Base-by-base conservation (phyloP, 202 grass and related monocot genomes). In the Schoenoplectus tabernaemontani region DNA sequence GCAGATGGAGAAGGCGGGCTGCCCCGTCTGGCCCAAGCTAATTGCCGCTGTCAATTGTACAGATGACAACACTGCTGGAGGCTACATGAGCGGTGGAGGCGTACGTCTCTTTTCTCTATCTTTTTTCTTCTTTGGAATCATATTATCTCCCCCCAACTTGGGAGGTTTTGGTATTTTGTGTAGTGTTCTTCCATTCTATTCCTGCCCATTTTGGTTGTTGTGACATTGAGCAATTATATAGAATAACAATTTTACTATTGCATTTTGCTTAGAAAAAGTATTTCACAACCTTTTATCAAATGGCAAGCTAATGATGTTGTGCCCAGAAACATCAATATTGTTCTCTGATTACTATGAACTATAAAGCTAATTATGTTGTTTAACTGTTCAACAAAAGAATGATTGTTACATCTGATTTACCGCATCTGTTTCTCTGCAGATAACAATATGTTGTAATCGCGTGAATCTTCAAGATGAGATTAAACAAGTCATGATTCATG, bases 401-500 rank as follows among this genome's bases (percentile, higher is more conserved):
- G 6, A 34, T 33, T 36, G 26, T 32, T 48, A 12, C 23, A 23
- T 50, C 7, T 73, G 68, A 17, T 32, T 73, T 73, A n/a, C n/a
- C n/a, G n/a, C n/a, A n/a, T n/a, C 28, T 9, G 5, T 74, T 66
- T 30, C 15, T 92, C 44, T 77, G 30, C 88, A 98, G 95, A 67
- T 98, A 90, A 83, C 62, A 32, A 81, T 98, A 89, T 98, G 91
- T 57, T 92, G 88, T 83, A 89, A 98, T 83, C 83, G 89, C 43
- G 79, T 91, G 81, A 59, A 5, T 51, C 17, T 59, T 43, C 89
- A 92, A 86, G 90, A 98, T 63, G 78, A 92, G 76, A 89, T 98
- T 84, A 86, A 74, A 54, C 96, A 92, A 79, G 67, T 89, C 44
- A 2, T 98, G 48, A 92, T 92, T 88, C 96, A 95, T 81, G 96